A percentile compares a stretch with the other conserved stretches of the same genome.
Conservation (phyloP, 805 yeast genomes). For the Limtongia smithiae region DNA sequence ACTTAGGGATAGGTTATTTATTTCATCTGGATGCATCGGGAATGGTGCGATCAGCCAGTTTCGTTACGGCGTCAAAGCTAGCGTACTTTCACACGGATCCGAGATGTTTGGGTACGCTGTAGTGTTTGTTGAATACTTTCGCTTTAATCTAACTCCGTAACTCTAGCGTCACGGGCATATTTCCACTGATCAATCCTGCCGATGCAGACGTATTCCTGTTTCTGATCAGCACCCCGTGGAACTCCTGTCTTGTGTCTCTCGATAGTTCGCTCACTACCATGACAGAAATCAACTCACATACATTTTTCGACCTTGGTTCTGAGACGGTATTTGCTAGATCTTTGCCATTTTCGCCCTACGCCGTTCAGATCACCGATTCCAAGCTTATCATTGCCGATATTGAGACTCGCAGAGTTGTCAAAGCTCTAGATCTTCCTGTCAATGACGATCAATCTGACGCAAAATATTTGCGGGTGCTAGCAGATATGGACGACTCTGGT, state of each 20-base stretch:
- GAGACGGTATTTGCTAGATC: constrained; percentile 11
- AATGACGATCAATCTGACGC: neutral
- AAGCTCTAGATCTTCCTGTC: neutral
- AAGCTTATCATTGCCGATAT: constrained; percentile 6
- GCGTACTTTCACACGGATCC: constrained; percentile 10
- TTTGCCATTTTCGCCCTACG: constrained; percentile 1
- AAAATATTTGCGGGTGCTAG: neutral
- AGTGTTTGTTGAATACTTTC: neutral
- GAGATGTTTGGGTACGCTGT: neutral
- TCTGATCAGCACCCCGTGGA: neutral
- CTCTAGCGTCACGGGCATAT: neutral
- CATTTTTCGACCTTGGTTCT: neutral
- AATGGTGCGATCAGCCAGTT: constrained; percentile 15
- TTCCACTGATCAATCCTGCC: neutral
- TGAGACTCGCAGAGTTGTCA: neutral
- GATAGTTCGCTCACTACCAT: too few relatives aligned
- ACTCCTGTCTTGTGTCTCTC: neutral
- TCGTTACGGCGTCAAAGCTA: constrained; percentile 17
- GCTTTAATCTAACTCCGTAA: neutral
- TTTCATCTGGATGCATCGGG: constrained; percentile 13
- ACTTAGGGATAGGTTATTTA: constrained; percentile 9
- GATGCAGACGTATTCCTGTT: neutral
- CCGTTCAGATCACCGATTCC: constrained; percentile 12
- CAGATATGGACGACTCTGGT: constrained; percentile 12
- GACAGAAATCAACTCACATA: too few relatives aligned